These are phyloP conservation scores for Polyporus arcularius DNA, from an alignment of 768 basidiomycete genomes.

Conservation along the genomic window DNA sequence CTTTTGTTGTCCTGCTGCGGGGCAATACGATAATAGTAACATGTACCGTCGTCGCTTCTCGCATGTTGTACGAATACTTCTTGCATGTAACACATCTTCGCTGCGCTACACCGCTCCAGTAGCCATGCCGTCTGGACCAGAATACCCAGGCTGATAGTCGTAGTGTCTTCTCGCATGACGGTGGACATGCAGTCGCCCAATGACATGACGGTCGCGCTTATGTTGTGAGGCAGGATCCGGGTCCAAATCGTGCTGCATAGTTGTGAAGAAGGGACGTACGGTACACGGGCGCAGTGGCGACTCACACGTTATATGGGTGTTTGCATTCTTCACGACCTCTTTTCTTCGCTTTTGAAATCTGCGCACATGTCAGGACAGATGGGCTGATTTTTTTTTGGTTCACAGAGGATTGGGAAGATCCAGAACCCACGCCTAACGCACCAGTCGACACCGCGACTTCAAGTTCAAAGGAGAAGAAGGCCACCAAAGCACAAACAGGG, in stretches of 20 bases:
- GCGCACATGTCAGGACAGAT: background rate
- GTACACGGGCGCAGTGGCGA: too few relatives aligned
- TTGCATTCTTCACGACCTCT: background rate
- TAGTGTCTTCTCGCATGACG: conserved; percentile 1
- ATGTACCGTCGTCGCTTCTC: background rate
- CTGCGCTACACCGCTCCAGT: background rate
- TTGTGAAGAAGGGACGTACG: too few relatives aligned
- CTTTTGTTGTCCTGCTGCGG: conserved; percentile 21
- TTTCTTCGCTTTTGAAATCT: background rate
- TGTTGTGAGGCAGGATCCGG: background rate
- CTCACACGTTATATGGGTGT: background rate
- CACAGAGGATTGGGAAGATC: conserved; percentile 75
- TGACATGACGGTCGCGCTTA: background rate
- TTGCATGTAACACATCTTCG: background rate
- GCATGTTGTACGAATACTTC: background rate
- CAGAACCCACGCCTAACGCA: conserved; percentile 49
- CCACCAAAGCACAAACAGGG: conserved; percentile 15
- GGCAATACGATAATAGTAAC: conserved; percentile 19
- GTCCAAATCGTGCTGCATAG: background rate
- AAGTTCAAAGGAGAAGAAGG: conserved; percentile 11
- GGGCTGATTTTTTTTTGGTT: conserved; percentile 31
- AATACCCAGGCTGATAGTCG: conserved; percentile 2
- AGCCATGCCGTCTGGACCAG: background rate
- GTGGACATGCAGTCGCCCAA: background rate
- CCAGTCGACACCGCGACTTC: background rate